These are phyloP conservation scores for Inga oerstediana DNA, from an alignment of 306 rosid genomes.

Conservation along the genomic window DNA sequence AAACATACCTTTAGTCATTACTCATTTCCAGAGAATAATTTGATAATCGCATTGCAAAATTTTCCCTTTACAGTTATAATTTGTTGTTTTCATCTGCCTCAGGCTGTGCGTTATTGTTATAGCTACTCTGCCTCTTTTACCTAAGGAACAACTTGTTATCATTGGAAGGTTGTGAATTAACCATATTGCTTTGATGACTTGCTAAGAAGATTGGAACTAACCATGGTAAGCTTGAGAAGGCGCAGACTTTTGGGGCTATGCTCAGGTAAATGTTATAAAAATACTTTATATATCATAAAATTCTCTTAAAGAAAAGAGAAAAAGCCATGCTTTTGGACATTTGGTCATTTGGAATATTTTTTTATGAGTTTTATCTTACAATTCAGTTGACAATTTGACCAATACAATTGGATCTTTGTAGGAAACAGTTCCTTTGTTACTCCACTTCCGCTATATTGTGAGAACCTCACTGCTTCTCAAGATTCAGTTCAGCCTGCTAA, in stretches of 20 bases:
- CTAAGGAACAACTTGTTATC: conserved; percentile 29
- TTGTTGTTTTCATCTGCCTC: not conserved
- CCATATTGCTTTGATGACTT: conserved; percentile 33
- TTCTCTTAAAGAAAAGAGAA: conserved; percentile 1
- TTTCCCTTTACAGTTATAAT: conserved; percentile 24
- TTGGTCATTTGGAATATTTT: conserved; percentile 12
- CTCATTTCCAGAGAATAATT: conserved; percentile 2
- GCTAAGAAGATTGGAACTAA: conserved; percentile 36
- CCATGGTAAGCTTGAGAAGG: conserved; percentile 96
- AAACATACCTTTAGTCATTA: conserved; percentile 22
- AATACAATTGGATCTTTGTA: conserved; percentile 42
- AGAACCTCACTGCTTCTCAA: conserved; percentile 48
- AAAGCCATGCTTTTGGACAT: not conserved
- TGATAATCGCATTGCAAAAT: conserved; percentile 11
- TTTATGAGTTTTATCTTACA: conserved; percentile 3
- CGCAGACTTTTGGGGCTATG: conserved; percentile 91
- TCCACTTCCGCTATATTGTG: conserved; percentile 61
- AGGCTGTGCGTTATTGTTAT: conserved; percentile 23
- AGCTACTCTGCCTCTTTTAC: conserved; percentile 29
- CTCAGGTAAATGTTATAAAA: conserved; percentile 58
- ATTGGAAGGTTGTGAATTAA: conserved; percentile 25
- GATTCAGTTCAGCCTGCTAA: conserved; percentile 39
- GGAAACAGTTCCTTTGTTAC: conserved; percentile 63
- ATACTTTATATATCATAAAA: not conserved
- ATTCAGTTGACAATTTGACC: conserved; percentile 25